Evolutionary conservation across 1,284 basidiomycete species (phyloP).

Genomic region (Puccinia polysora): DNA sequence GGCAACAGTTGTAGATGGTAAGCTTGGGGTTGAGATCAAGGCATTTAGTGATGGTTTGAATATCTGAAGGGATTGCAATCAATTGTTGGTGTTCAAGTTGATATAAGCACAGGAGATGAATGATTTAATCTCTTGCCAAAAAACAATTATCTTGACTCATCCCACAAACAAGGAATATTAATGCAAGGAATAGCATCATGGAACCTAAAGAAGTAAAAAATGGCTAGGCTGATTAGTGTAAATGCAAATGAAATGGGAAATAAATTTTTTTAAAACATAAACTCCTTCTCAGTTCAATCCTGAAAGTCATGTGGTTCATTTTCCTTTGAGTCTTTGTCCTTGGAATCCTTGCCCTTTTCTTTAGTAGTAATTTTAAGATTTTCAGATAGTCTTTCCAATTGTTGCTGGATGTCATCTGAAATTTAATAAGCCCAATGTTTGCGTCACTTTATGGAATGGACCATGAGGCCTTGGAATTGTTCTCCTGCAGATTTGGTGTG

Average conservation of each 20-base stretch:
- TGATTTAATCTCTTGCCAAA: neutral
- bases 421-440: neutral
- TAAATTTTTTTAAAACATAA: neutral
- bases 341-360: neutral
- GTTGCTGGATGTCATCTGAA: neutral
- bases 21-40: neutral
- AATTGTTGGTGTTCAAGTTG: neutral
- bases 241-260: too few species aligned
- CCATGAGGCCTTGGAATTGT: neutral
- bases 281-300: neutral
- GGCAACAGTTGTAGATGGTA: neutral
- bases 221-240: neutral
- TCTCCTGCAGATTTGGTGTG: neutral
- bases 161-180: neutral
- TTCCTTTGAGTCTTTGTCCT: neutral
- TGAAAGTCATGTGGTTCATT: neutral
- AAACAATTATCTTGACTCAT: neutral
- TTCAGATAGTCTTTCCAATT: neutral
- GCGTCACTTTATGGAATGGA: neutral
- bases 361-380: neutral
- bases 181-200: neutral
- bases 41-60: neutral
- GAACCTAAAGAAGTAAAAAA: neutral
- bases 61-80: neutral
- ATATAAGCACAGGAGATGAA: neutral